Evolutionary conservation across 805 yeast species (phyloP).

Genomic region (Candida lessepsii): DNA sequence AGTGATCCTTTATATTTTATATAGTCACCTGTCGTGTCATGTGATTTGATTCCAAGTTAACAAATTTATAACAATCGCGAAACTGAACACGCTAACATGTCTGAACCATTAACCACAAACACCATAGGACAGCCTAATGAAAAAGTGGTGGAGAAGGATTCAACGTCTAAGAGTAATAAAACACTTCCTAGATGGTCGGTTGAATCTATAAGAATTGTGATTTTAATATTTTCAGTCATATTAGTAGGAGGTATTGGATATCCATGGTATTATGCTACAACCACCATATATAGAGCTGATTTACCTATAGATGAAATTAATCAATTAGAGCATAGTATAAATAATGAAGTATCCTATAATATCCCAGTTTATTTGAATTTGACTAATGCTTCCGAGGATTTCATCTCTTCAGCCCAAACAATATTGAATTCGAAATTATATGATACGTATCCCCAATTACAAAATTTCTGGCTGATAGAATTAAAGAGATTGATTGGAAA

Average conservation of each 20-base stretch:
- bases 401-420: constrained; percentile 35
- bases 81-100: constrained; percentile 2
- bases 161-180: no score
- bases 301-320: constrained; percentile 44
- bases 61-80: not conserved
- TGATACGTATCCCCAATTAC: constrained; percentile 21
- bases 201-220: constrained; percentile 11
- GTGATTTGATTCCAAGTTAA: no score
- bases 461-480: constrained; percentile 30
- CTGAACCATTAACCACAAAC: not conserved
- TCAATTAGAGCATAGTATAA: constrained; percentile 31
- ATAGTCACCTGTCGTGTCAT: no score
- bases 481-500: constrained; percentile 17
- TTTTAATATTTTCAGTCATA: constrained; percentile 15
- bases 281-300: constrained; percentile 61
- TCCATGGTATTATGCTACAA: constrained; percentile 61
- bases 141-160: not conserved
- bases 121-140: not conserved
- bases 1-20: no score
- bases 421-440: constrained; percentile 30
- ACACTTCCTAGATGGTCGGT: constrained; percentile 9
- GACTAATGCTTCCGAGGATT: constrained; percentile 26
- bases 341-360: constrained; percentile 23
- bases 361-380: constrained; percentile 47
- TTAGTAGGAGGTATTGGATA: constrained; percentile 39